These are phyloP conservation scores for Tricholoma saponaceum DNA, from an alignment of 768 basidiomycete species.

Conservation along the genomic window DNA sequence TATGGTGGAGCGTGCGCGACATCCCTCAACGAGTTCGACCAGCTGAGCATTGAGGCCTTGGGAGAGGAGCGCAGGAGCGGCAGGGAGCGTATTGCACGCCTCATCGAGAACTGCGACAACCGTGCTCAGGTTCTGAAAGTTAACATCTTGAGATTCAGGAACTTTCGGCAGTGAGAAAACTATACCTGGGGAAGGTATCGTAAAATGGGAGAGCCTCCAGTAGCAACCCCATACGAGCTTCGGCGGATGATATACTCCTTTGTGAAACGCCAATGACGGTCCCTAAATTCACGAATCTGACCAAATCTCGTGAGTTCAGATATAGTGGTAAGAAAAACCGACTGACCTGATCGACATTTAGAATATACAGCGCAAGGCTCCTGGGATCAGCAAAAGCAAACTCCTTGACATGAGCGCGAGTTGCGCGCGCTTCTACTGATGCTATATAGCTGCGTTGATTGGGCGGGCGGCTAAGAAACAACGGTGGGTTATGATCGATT, in stretches of 20 bases:
- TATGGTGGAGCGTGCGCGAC: background rate
- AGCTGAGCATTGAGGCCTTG: background rate
- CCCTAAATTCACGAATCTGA: slow-evolving; percentile 19
- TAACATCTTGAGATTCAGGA: background rate
- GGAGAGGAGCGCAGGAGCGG: background rate
- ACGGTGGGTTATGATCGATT: background rate
- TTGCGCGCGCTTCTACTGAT: background rate
- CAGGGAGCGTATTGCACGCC: background rate
- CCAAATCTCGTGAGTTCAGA: background rate
- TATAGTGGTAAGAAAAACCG: background rate
- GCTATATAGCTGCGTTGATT: slow-evolving; percentile 1
- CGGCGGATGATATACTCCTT: slow-evolving; percentile 27
- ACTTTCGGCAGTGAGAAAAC: background rate
- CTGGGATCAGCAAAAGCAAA: background rate
- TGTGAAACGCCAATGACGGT: slow-evolving; percentile 31
- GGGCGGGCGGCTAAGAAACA: slow-evolving; percentile 4
- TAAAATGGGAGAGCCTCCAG: slow-evolving; percentile 22
- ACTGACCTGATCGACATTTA: slow-evolving; percentile 16
- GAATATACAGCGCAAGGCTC: slow-evolving; percentile 2
- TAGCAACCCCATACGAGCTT: slow-evolving; percentile 23
- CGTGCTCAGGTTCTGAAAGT: background rate
- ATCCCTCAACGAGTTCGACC: background rate
- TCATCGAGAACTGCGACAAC: slow-evolving; percentile 1
- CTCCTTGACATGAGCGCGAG: slow-evolving; percentile 1
- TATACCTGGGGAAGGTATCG: slow-evolving; percentile 6